Evolutionary conservation across 345 rosid genomes (phyloP), one percentile per base, ranked within the genome.

Genomic region (Melastoma malabathricum): DNA sequence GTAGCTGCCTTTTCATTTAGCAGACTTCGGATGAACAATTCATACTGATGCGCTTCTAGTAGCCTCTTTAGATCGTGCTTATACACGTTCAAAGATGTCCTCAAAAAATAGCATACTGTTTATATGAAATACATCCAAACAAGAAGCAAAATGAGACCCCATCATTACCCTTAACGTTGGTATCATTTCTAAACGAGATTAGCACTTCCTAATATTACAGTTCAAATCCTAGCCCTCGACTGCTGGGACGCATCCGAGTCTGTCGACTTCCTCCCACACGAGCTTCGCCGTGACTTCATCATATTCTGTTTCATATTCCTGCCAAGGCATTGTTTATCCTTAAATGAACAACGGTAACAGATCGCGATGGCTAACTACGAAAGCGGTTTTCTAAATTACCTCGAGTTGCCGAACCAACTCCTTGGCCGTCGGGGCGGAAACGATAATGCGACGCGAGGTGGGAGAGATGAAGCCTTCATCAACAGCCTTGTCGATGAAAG

Each of bases 401-500:
- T 90, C 96, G 23, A 90, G 85, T 68, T 73, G 83, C 68, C 80
- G 77, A 67, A 90, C 79, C 67, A 90, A 55, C 44, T 86, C 76
- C 62, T 78, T 74, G 18, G 98, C 94, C 9, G 80, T 84, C 7
- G 89, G 92, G 12, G 96, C 92, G 13, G 96, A 90, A 48, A 90
- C 66, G 51, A 90, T 82, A 54, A 90, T 86, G 46, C 87, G 74
- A 46, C 98, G 98, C 19, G 98, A 86, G 13, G 58, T 68, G 0
- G 89, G 86, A 0, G 98, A 86, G 48, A 90, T 74, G 50, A 90
- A 90, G 29, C 98, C 98, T 80, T 90, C 98, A 58, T 83, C 96
- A 1, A 90, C 96, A 29, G 98, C 94, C 69, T 86, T 84, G 34
- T 90, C 98, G 1, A 90, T 66, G 49, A 90, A 86, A 52, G 78